These are phyloP conservation scores for Dalechampia spathulata DNA, from an alignment of 441 rosid species.

Conservation along the genomic window DNA sequence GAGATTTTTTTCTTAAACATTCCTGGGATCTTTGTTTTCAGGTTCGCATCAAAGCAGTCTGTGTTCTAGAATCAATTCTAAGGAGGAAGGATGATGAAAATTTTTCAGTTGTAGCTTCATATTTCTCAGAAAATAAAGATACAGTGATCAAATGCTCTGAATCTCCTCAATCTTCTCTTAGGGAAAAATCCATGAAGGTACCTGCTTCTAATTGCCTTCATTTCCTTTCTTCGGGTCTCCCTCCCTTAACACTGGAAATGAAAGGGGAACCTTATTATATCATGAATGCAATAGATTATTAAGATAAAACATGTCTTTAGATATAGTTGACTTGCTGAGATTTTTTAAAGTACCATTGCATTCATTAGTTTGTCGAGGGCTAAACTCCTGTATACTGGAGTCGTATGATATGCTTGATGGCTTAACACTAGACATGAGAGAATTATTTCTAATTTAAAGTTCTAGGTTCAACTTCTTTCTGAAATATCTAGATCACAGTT, in stretches of 20 bases:
- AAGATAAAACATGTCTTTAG: background rate
- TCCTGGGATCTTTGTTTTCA: constrained; percentile 23
- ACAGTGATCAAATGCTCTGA: constrained; percentile 58
- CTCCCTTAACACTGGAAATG: background rate
- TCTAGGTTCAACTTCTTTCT: constrained; percentile 3
- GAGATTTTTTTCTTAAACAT: background rate
- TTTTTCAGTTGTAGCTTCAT: constrained; percentile 56
- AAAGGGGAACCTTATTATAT: background rate
- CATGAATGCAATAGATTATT: background rate
- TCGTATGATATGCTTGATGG: background rate
- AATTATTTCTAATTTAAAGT: background rate
- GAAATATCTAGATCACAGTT: background rate
- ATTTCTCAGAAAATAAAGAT: constrained; percentile 68
- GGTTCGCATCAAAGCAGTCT: constrained; percentile 93
- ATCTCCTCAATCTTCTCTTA: constrained; percentile 86
- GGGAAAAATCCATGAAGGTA: constrained; percentile 89
- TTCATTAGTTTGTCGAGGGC: background rate
- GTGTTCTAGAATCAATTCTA: constrained; percentile 82
- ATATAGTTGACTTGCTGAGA: background rate
- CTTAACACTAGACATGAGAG: background rate
- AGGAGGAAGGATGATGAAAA: constrained; percentile 70
- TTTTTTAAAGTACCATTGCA: background rate
- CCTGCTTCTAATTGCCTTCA: background rate
- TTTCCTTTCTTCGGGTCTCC: background rate
- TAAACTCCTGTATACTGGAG: background rate